These are phyloP conservation scores for Porpolomopsis calyptriformis DNA, from an alignment of 768 basidiomycete species.

Conservation along the genomic window DNA sequence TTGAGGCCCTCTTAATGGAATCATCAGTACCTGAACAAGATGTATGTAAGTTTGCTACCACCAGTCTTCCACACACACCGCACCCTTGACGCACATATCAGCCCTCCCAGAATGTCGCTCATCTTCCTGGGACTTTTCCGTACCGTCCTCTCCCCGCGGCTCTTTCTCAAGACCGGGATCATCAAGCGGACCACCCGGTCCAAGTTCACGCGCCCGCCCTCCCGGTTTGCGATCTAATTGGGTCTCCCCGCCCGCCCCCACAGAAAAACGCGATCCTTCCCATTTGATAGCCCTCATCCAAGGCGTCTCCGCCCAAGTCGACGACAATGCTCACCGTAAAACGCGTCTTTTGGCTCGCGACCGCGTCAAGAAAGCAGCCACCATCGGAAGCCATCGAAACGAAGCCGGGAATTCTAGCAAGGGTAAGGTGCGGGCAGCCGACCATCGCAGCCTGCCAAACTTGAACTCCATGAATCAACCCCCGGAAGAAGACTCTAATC, in stretches of 20 bases:
- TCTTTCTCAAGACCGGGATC: neutral
- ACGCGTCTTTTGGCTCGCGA: neutral
- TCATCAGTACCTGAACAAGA: constrained; percentile 1
- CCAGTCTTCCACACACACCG: neutral
- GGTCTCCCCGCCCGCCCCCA: constrained; percentile 1
- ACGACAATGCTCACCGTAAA: constrained; percentile 18
- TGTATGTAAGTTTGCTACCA: neutral
- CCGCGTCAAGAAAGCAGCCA: neutral
- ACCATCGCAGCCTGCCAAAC: too few species aligned
- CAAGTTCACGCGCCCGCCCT: neutral
- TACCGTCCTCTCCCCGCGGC: neutral
- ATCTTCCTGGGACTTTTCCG: neutral
- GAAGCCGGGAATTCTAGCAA: neutral
- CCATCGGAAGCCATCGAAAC: neutral
- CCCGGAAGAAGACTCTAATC: too few species aligned
- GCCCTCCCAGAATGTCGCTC: neutral
- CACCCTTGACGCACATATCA: neutral
- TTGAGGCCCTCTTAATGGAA: constrained; percentile 18
- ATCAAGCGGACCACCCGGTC: neutral
- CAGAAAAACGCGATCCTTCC: constrained; percentile 12
- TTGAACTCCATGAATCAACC: too few species aligned
- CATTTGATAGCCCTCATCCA: constrained; percentile 25
- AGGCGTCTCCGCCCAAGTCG: constrained; percentile 25
- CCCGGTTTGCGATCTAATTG: neutral
- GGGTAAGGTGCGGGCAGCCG: too few species aligned